phyloP scores from a whole-genome alignment of 202 grass and related monocot species.

The Cymbopogon flexuosus region DNA sequence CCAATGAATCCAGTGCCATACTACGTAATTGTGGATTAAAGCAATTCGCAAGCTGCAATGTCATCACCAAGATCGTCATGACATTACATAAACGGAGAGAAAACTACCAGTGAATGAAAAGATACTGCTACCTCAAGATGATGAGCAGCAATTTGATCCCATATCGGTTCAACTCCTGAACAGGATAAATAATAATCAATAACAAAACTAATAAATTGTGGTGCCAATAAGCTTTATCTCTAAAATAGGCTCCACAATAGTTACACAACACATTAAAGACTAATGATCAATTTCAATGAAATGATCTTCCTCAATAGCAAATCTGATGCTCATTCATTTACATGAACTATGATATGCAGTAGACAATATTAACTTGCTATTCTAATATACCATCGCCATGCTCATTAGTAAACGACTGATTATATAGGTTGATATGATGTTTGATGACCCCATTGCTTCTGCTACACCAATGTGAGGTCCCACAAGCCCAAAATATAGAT shows the following conservation, averaged over 20 bases:
- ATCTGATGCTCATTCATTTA: not conserved
- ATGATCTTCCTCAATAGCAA: slow-evolving; percentile 10
- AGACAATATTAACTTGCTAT: not conserved
- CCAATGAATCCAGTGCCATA: slow-evolving; percentile 88
- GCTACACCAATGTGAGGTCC: not conserved
- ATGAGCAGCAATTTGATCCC: slow-evolving; percentile 90
- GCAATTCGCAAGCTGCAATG: slow-evolving; percentile 75
- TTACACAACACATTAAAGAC: not conserved
- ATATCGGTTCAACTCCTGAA: slow-evolving; percentile 89
- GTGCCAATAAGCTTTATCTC: slow-evolving; percentile 5
- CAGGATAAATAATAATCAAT: slow-evolving; percentile 27
- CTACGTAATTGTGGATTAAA: slow-evolving; percentile 73
- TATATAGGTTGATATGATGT: not conserved
- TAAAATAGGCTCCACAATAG: slow-evolving; percentile 20
- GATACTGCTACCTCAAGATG: slow-evolving; percentile 75
- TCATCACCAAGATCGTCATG: slow-evolving; percentile 27
- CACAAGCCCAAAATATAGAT: not conserved
- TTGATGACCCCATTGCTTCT: not conserved
- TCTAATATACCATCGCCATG: not conserved
- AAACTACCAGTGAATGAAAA: slow-evolving; percentile 27
- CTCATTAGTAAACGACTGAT: slow-evolving; percentile 1
- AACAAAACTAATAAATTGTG: not conserved
- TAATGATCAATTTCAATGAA: slow-evolving; percentile 19
- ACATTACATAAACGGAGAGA: slow-evolving; percentile 23
- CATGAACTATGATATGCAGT: slow-evolving; percentile 3